A percentile compares a stretch with the other conserved stretches of the same genome.
Evolutionary conservation across 768 basidiomycete species (phyloP).

Genomic region (Daedalea quercina): DNA sequence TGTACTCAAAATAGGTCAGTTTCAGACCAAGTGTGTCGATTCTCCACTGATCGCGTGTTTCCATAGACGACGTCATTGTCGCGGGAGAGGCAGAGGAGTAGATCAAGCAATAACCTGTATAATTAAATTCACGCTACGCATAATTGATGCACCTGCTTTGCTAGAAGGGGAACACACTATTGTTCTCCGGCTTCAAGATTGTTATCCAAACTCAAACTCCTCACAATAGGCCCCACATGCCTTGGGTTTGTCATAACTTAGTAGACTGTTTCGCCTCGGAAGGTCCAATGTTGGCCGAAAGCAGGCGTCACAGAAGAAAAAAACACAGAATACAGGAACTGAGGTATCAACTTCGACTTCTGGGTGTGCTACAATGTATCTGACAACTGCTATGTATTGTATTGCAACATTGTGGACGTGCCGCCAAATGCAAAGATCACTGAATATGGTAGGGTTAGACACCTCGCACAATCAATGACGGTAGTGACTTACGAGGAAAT

Average conservation of each 20-base stretch:
- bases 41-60: not conserved
- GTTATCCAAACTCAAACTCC: too few species aligned
- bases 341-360: slow-evolving; percentile 18
- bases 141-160: not conserved
- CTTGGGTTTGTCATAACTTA: not conserved
- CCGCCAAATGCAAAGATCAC: slow-evolving; percentile 16
- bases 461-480: not conserved
- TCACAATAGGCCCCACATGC: not conserved
- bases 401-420: slow-evolving; percentile 16
- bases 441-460: slow-evolving; percentile 4
- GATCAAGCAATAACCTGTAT: slow-evolving; percentile 1
- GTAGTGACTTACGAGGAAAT: slow-evolving; percentile 68
- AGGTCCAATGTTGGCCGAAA: not conserved
- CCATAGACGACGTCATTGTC: slow-evolving; percentile 9
- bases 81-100: slow-evolving; percentile 9
- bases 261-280: not conserved
- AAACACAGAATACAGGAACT: not conserved
- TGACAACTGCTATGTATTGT: slow-evolving; percentile 23
- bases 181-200: too few species aligned
- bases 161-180: too few species aligned
- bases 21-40: not conserved
- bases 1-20: slow-evolving; percentile 80
- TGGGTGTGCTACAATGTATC: slow-evolving; percentile 20
- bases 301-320: not conserved
- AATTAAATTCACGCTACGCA: not conserved